Evolutionary conservation across 805 yeast species (phyloP).

Genomic region (Kuraishia capsulata): DNA sequence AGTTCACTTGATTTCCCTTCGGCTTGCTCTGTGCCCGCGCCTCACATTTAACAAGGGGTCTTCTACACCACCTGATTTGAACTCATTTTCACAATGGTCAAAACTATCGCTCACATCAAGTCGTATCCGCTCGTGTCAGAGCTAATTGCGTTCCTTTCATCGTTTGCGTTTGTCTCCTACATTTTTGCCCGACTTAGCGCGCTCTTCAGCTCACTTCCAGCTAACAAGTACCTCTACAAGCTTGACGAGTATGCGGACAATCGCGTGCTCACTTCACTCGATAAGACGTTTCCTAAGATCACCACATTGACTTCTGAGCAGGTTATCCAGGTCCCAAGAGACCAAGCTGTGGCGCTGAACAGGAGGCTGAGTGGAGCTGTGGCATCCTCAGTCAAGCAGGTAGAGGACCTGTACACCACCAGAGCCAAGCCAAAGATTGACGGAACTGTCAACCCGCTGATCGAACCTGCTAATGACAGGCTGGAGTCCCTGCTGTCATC

Average conservation of each 20-base stretch:
- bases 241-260: constrained; percentile 16
- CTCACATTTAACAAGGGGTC: too few relatives aligned
- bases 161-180: constrained; percentile 10
- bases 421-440: constrained; percentile 8
- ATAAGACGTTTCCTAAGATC: constrained; percentile 18
- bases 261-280: constrained; percentile 15
- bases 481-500: constrained; percentile 17
- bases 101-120: constrained; percentile 12
- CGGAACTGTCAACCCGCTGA: constrained; percentile 15
- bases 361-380: background rate
- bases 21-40: too few relatives aligned
- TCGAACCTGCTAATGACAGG: constrained; percentile 19
- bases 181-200: constrained; percentile 11
- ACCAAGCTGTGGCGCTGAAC: background rate
- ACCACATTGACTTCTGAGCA: constrained; percentile 14
- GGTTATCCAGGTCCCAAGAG: constrained; percentile 1
- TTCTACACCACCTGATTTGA: too few relatives aligned
- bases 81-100: background rate
- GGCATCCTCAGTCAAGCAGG: background rate
- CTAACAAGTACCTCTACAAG: constrained; percentile 10
- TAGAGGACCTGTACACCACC: background rate
- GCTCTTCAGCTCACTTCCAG: constrained; percentile 10
- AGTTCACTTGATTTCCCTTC: too few relatives aligned
- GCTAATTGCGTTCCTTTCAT: constrained; percentile 7
- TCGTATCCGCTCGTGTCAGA: constrained; percentile 22